Percentiles rank a stretch among this genome's conserved stretches.
These are phyloP conservation scores for Centrapalus pauciflorus DNA, from an alignment of 129 eudicot species.

Conservation along the genomic window DNA sequence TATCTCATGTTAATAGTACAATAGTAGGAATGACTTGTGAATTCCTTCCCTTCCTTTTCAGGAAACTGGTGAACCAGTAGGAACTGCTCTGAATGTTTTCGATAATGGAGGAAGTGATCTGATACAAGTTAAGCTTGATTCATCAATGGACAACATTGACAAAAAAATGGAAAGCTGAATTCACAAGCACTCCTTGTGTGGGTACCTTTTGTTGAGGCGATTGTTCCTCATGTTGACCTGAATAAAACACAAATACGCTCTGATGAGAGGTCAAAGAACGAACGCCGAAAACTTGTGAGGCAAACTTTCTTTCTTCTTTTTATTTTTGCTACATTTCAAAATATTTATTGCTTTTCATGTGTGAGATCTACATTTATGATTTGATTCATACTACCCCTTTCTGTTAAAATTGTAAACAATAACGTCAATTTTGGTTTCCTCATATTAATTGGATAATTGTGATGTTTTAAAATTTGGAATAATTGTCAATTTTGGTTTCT, in stretches of 20 bases:
- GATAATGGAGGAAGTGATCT: constrained; percentile 93
- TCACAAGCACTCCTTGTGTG: constrained; percentile 67
- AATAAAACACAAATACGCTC: constrained; percentile 75
- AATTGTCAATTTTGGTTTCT: no score
- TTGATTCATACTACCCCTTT: no score
- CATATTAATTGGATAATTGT: no score
- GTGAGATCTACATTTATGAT: no score
- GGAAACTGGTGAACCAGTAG: constrained; percentile 87
- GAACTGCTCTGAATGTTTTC: constrained; percentile 72
- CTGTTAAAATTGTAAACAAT: no score
- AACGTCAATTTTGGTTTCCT: no score
- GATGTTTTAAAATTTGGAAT: no score
- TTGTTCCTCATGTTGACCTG: constrained; percentile 83
- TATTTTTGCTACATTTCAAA: neutral
- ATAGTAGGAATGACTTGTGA: neutral
- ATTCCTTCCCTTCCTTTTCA: constrained; percentile 20
- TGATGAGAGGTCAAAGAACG: constrained; percentile 91
- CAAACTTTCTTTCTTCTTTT: no score
- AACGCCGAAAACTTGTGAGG: constrained; percentile 85
- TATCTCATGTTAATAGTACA: constrained; percentile 8
- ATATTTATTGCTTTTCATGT: neutral
- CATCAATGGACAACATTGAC: constrained; percentile 34
- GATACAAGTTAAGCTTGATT: constrained; percentile 67
- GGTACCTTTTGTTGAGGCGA: constrained; percentile 95
- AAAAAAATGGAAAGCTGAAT: constrained; percentile 38